These are phyloP conservation scores for Echinochloa phyllopogon DNA, from an alignment of 176 grass and related monocot genomes.

Conservation along the genomic window DNA sequence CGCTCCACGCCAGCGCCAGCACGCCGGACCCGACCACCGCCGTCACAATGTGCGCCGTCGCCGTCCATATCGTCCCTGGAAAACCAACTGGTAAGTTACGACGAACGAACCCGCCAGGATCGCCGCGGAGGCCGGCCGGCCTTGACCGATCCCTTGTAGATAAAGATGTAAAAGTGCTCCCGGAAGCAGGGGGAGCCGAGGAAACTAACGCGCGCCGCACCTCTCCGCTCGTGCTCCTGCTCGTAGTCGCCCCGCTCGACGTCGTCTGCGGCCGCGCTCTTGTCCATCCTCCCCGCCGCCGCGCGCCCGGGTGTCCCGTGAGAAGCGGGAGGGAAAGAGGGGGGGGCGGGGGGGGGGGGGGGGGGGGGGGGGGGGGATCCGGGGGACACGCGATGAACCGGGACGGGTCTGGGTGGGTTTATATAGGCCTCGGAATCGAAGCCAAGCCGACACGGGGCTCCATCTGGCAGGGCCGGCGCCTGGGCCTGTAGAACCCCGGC, in stretches of 20 bases:
- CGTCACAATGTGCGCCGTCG: constrained; percentile 86
- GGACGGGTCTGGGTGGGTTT: constrained; percentile 41
- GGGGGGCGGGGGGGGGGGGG: background rate
- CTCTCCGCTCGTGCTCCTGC: constrained; percentile 68
- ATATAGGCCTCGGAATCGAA: constrained; percentile 39
- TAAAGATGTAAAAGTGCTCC: background rate
- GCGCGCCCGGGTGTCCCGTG: constrained; percentile 36
- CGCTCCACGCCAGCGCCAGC: constrained; percentile 89
- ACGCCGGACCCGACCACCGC: constrained; percentile 98
- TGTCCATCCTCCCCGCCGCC: constrained; percentile 46
- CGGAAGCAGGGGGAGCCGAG: background rate
- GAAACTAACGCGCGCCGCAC: constrained; percentile 24
- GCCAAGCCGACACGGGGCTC: background rate
- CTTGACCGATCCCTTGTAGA: background rate
- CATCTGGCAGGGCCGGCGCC: constrained; percentile 2
- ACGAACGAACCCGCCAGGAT: background rate
- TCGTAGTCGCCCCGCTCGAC: constrained; percentile 64
- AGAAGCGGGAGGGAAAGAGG: background rate
- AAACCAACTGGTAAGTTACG: background rate
- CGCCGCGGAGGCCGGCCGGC: background rate
- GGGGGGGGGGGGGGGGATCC: background rate
- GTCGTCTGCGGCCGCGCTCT: constrained; percentile 47
- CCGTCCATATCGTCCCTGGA: constrained; percentile 83
- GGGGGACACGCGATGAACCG: constrained; percentile 10
- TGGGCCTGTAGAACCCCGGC: constrained; percentile 20